These are phyloP conservation scores for Geosiphon pyriformis DNA, from an alignment of 192 early-diverging fungal genomes.

Conservation along the genomic window DNA sequence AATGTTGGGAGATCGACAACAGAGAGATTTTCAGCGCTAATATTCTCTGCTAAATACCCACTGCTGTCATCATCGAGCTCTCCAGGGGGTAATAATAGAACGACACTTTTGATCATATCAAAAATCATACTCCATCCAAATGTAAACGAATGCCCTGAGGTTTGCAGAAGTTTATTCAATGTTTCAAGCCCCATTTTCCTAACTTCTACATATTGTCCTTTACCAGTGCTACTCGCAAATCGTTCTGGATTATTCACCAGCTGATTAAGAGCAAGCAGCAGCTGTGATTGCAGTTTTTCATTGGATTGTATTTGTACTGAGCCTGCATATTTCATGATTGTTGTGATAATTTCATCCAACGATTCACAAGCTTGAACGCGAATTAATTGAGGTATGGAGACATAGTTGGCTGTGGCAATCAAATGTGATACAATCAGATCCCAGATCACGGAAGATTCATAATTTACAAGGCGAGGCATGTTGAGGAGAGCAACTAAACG, in stretches of 20 bases:
- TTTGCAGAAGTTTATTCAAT: conserved; percentile 84
- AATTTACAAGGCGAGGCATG: conserved; percentile 43
- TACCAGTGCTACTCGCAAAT: conserved; percentile 26
- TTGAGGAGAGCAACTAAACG: conserved; percentile 57
- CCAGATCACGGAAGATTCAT: conserved; percentile 47
- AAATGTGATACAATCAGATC: conserved; percentile 65
- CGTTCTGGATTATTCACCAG: conserved; percentile 43
- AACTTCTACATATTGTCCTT: conserved; percentile 60
- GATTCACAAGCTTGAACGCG: conserved; percentile 73
- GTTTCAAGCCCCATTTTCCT: conserved; percentile 83
- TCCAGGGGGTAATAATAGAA: conserved; percentile 17
- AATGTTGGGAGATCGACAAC: not conserved
- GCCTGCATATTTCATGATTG: conserved; percentile 62
- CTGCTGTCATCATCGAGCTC: not conserved
- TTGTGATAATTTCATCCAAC: conserved; percentile 69
- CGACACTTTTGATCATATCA: conserved; percentile 71
- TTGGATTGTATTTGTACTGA: conserved; percentile 54
- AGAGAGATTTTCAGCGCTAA: not conserved
- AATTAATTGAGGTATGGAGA: conserved; percentile 49
- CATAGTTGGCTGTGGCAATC: conserved; percentile 66
- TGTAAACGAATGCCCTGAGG: conserved; percentile 80
- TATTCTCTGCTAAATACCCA: conserved; percentile 11
- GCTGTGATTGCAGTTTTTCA: conserved; percentile 61
- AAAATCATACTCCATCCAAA: conserved; percentile 86
- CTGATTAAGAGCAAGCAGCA: conserved; percentile 56